These are phyloP conservation scores for Escovopsis weberi DNA, from an alignment of 2,329 filamentous ascomycete species.

Conservation along the genomic window DNA sequence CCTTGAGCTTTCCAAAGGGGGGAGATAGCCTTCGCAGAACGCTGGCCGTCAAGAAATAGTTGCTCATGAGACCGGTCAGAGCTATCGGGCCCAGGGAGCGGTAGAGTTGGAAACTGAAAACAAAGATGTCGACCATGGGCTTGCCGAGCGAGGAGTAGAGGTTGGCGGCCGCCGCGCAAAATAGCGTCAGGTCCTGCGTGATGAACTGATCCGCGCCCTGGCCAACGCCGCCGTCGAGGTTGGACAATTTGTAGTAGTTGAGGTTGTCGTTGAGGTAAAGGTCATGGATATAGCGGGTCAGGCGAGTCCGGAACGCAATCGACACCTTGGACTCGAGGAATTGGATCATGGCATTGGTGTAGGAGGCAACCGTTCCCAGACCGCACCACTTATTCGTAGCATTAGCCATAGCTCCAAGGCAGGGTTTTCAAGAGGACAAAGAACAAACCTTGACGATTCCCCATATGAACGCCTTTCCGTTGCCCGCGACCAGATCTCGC, in stretches of 20 bases:
- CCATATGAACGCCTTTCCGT: conserved; percentile 75
- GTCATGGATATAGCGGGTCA: conserved; percentile 95
- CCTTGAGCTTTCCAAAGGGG: conserved; percentile 92
- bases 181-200: conserved; percentile 88
- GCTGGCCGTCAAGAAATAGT: conserved; percentile 89
- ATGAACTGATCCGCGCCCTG: conserved; percentile 94
- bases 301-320: conserved; percentile 87
- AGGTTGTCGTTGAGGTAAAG: conserved; percentile 88
- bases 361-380: conserved; percentile 82
- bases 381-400: conserved; percentile 57
- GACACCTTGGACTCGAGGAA: conserved; percentile 96
- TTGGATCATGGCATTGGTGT: conserved; percentile 98
- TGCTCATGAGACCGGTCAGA: conserved; percentile 70
- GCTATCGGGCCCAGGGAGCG: conserved; percentile 80
- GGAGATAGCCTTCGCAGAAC: conserved; percentile 79
- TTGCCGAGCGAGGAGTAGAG: conserved; percentile 97
- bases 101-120: conserved; percentile 97
- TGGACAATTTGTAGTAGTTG: conserved; percentile 91
- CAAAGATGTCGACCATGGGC: conserved; percentile 88
- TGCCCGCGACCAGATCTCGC: conserved; percentile 85
- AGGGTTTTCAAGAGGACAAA: too few species aligned
- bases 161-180: conserved; percentile 83
- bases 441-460: conserved; percentile 62
- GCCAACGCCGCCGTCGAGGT: conserved; percentile 83
- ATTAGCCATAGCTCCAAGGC: not conserved